These are phyloP conservation scores for Xylaria sp. DNA, from an alignment of 2,329 filamentous ascomycete genomes.

Conservation along the genomic window DNA sequence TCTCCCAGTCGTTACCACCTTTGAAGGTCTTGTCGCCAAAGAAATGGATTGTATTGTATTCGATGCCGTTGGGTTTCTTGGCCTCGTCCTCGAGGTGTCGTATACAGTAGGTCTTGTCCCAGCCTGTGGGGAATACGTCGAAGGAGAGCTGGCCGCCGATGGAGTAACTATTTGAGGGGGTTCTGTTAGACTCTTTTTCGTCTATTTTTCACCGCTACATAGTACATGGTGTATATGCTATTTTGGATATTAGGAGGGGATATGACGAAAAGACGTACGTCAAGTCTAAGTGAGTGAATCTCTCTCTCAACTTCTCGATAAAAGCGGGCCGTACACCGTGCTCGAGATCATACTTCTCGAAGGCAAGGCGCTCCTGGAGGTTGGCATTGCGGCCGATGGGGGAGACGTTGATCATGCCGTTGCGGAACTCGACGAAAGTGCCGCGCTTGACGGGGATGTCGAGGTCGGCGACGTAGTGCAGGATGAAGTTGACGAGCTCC, in stretches of 20 bases:
- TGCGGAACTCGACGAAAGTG: constrained; percentile 88
- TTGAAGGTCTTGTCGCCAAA: constrained; percentile 95
- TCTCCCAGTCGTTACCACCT: constrained; percentile 96
- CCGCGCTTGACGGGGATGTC: constrained; percentile 85
- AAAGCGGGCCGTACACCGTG: constrained; percentile 81
- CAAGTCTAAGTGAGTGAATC: constrained; percentile 84
- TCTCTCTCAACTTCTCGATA: constrained; percentile 78
- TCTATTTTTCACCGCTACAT: background rate
- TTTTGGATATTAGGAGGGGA: background rate
- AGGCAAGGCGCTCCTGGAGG: constrained; percentile 81
- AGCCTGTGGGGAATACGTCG: constrained; percentile 94
- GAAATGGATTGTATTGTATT: constrained; percentile 93
- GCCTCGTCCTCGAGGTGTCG: constrained; percentile 86
- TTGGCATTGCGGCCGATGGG: constrained; percentile 89
- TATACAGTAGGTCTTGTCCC: constrained; percentile 99
- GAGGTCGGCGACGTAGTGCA: constrained; percentile 86
- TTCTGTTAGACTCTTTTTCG: background rate
- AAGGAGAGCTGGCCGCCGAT: constrained; percentile 99
- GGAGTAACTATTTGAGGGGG: constrained; percentile 70
- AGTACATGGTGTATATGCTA: background rate
- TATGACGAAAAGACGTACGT: constrained; percentile 68
- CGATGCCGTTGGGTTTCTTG: constrained; percentile 72
- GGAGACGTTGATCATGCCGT: constrained; percentile 89
- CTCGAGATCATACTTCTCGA: constrained; percentile 81
- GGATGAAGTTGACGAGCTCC: constrained; percentile 76